Conservation (phyloP, 2,329 filamentous ascomycete species). For the Lachnellula cervina region DNA sequence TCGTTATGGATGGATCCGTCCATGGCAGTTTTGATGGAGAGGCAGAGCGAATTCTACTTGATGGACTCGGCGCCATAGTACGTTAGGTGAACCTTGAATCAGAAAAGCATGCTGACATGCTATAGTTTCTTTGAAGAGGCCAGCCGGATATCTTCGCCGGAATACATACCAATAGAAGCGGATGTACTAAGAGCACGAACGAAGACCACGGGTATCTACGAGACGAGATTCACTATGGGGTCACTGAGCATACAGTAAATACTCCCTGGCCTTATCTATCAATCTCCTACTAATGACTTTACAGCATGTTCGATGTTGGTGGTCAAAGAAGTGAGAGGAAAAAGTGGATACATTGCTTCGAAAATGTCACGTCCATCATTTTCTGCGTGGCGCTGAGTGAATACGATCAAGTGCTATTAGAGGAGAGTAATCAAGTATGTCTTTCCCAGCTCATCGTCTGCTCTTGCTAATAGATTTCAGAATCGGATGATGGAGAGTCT, state of each 20-base stretch:
- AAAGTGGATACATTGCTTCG: slow-evolving; percentile 99
- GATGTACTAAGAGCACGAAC: slow-evolving; percentile 94
- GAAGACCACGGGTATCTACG: slow-evolving; percentile 98
- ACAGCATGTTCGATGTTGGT: slow-evolving; percentile 97
- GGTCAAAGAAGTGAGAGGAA: slow-evolving; percentile 96
- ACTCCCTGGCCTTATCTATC: slow-evolving; percentile 1
- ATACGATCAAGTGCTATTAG: slow-evolving; percentile 93
- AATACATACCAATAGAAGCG: slow-evolving; percentile 90
- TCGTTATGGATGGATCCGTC: slow-evolving; percentile 88
- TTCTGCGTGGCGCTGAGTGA: slow-evolving; percentile 98
- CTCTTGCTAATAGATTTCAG: slow-evolving; percentile 42
- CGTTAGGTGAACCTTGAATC: slow-evolving; percentile 7
- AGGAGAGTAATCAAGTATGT: slow-evolving; percentile 92
- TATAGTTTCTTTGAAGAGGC: slow-evolving; percentile 93
- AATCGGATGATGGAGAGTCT: slow-evolving; percentile 99
- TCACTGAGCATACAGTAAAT: slow-evolving; percentile 96
- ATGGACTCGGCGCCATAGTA: slow-evolving; percentile 99
- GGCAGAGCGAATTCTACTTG: slow-evolving; percentile 95
- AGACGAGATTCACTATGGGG: slow-evolving; percentile 97
- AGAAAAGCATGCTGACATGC: slow-evolving; percentile 12
- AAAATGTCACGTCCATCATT: slow-evolving; percentile 98
- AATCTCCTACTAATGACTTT: slow-evolving; percentile 17
- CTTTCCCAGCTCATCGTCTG: background rate
- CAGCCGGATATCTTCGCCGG: slow-evolving; percentile 71
- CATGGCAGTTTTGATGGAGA: slow-evolving; percentile 78